Evolutionary conservation across 164 flowering plant genomes (phyloP).

Genomic region (Umbilicus rupestris): DNA sequence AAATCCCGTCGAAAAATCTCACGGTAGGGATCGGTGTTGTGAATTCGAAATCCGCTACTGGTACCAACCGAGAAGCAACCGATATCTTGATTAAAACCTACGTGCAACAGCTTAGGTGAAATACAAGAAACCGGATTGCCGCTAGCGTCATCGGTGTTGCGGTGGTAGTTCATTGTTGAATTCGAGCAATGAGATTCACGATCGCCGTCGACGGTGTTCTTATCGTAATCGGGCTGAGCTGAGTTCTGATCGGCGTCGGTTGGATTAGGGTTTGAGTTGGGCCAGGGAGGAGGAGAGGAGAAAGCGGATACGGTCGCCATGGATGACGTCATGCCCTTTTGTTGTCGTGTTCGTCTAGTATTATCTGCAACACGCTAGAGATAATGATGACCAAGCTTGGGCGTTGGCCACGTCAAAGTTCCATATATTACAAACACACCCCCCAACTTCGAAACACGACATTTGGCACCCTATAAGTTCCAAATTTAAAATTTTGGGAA

Average conservation of each 20-base stretch:
- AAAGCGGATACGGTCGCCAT: not conserved
- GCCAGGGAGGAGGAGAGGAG: not conserved
- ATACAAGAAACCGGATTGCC: no score
- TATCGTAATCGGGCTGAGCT: not conserved
- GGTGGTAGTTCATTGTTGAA: not conserved
- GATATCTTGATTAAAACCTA: slow-evolving; percentile 7
- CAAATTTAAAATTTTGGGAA: no score
- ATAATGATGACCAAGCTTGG: not conserved
- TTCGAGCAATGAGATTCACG: not conserved
- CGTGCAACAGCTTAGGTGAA: not conserved
- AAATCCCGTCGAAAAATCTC: slow-evolving; percentile 9
- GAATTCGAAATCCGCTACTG: slow-evolving; percentile 1
- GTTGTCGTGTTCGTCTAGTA: not conserved
- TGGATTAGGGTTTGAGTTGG: not conserved
- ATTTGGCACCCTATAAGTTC: no score
- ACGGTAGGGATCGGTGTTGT: slow-evolving; percentile 10
- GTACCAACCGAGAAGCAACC: slow-evolving; percentile 10
- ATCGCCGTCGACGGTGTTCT: not conserved
- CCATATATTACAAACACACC: no score
- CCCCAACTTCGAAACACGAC: no score
- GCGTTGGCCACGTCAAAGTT: no score
- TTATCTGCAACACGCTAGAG: not conserved
- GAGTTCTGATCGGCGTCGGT: not conserved
- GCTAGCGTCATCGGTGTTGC: not conserved
- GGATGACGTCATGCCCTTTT: not conserved